Evolutionary conservation across 1,284 basidiomycete species (phyloP).

Genomic region (Fomitiporia mediterranea): DNA sequence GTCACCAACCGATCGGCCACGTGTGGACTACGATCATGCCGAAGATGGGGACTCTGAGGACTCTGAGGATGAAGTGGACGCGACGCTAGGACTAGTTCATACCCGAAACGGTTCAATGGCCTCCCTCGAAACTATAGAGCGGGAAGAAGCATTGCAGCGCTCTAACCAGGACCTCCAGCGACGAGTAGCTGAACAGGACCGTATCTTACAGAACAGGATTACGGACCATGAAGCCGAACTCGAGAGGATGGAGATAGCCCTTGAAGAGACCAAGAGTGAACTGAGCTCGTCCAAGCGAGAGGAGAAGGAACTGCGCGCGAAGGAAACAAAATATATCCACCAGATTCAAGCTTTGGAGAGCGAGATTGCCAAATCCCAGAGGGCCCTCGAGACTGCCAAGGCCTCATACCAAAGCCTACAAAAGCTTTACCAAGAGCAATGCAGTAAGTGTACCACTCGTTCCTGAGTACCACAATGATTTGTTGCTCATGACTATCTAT

Average conservation of each 20-base stretch:
- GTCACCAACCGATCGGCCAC: conserved; percentile 10
- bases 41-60: conserved; percentile 41
- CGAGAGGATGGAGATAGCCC: conserved; percentile 63
- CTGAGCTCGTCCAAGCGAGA: conserved; percentile 73
- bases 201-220: conserved; percentile 58
- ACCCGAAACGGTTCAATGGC: conserved; percentile 53
- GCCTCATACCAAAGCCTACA: conserved; percentile 69
- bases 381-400: conserved; percentile 64
- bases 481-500: conserved; percentile 13
- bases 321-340: conserved; percentile 66
- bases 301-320: conserved; percentile 81
- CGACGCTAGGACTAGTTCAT: conserved; percentile 51
- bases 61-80: conserved; percentile 43
- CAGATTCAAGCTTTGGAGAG: conserved; percentile 70
- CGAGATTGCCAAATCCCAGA: conserved; percentile 71
- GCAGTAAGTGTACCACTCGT: conserved; percentile 44
- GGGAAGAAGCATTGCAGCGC: conserved; percentile 63
- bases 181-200: conserved; percentile 70
- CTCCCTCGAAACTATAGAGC: conserved; percentile 61
- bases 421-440: conserved; percentile 83
- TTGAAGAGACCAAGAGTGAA: conserved; percentile 74
- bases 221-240: conserved; percentile 72
- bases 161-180: conserved; percentile 68
- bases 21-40: conserved; percentile 29
- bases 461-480: background rate